phyloP scores from a whole-genome alignment of 495 filamentous ascomycete genomes.

The Tetracladium marchalianum region DNA sequence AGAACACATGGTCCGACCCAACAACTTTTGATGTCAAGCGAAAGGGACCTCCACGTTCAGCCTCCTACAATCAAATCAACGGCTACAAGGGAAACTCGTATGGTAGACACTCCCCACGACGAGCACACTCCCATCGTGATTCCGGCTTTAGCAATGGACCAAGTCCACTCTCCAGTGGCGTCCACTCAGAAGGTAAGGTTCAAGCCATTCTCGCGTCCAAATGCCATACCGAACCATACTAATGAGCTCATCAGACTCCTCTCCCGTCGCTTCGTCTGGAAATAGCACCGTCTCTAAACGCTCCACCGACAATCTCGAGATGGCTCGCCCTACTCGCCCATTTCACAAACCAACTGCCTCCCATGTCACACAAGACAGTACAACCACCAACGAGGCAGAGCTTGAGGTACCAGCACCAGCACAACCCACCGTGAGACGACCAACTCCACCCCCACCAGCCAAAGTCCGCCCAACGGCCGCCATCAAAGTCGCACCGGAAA shows the following conservation, averaged over 20 bases:
- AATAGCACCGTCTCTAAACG: slow-evolving; percentile 14
- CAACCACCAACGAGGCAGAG: too few species aligned
- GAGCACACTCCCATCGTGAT: slow-evolving; percentile 13
- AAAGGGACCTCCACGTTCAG: too few species aligned
- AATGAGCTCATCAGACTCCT: slow-evolving; percentile 12
- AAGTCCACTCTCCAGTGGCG: slow-evolving; percentile 11
- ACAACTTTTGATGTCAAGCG: too few species aligned
- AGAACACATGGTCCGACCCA: too few species aligned
- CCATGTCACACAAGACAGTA: background rate
- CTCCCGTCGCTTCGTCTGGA: slow-evolving; percentile 18
- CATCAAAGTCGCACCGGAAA: slow-evolving; percentile 1
- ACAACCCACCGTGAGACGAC: background rate
- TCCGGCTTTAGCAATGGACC: slow-evolving; percentile 14
- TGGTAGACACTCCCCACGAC: background rate
- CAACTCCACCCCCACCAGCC: background rate
- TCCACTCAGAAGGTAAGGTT: slow-evolving; percentile 17
- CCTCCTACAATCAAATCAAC: too few species aligned
- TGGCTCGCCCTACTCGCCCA: background rate
- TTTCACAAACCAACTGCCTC: background rate
- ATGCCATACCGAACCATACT: slow-evolving; percentile 10
- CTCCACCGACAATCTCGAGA: slow-evolving; percentile 18
- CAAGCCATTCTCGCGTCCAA: background rate
- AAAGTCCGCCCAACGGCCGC: slow-evolving; percentile 1
- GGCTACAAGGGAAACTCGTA: too few species aligned
- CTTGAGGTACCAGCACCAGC: too few species aligned